These are phyloP conservation scores for Ophiostoma tasmaniense DNA, from an alignment of 2,329 filamentous ascomycete genomes.

Conservation along the genomic window DNA sequence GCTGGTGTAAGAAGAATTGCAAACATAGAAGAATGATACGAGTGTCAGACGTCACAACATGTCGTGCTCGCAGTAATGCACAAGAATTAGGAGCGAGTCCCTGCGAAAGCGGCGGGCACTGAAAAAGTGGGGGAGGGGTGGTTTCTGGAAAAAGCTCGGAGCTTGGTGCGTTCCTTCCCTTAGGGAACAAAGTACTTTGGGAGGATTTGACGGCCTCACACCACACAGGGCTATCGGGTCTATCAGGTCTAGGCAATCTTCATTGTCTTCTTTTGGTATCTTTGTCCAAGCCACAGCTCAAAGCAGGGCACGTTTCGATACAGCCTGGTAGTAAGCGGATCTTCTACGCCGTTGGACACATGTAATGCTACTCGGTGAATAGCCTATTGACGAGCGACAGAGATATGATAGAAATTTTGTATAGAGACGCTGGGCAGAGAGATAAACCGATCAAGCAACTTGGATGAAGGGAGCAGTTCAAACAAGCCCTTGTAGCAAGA, in stretches of 20 bases:
- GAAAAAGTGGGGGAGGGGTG: not conserved
- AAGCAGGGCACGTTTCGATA: not conserved
- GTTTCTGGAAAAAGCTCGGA: slow-evolving; percentile 8
- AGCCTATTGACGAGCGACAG: not conserved
- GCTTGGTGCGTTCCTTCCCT: slow-evolving; percentile 8
- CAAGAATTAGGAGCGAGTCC: not conserved
- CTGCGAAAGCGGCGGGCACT: not conserved
- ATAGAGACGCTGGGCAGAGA: not conserved
- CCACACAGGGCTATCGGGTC: not conserved
- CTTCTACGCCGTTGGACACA: not conserved
- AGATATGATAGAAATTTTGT: too few relatives aligned
- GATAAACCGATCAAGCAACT: not conserved
- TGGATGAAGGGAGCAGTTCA: not conserved
- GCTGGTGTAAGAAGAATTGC: not conserved
- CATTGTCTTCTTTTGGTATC: not conserved
- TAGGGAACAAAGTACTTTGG: not conserved
- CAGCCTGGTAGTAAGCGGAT: not conserved
- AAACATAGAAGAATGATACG: not conserved
- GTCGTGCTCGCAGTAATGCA: not conserved
- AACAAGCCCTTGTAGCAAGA: not conserved
- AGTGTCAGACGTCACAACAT: not conserved
- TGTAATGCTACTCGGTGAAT: not conserved
- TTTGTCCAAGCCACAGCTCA: not conserved
- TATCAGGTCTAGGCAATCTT: not conserved
- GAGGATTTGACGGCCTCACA: not conserved